Conservation (phyloP, 2,329 filamentous ascomycete genomes). For the Pseudogymnoascus sp. region DNA sequence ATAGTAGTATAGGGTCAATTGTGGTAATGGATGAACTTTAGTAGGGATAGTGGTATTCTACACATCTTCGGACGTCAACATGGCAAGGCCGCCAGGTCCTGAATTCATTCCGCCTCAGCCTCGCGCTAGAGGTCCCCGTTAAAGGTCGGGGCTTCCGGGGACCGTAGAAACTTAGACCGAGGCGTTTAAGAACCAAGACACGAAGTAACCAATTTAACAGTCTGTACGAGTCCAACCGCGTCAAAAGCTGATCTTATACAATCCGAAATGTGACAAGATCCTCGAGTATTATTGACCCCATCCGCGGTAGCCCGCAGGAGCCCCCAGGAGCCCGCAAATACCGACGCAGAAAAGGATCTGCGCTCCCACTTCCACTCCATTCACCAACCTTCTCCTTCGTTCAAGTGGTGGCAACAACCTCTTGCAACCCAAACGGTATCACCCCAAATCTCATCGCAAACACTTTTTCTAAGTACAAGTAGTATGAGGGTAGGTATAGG, state of each 20-base stretch:
- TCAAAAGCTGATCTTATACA: conserved; percentile 7
- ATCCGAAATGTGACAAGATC: background rate
- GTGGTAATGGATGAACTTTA: background rate
- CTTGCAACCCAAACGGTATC: background rate
- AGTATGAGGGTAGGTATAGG: background rate
- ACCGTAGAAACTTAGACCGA: background rate
- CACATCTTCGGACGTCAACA: background rate
- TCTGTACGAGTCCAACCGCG: conserved; percentile 1
- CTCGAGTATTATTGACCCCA: background rate
- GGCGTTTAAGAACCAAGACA: background rate
- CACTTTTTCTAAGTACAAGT: background rate
- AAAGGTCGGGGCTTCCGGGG: background rate
- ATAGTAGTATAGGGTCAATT: background rate
- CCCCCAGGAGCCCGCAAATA: background rate
- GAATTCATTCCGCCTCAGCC: background rate
- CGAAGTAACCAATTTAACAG: conserved; percentile 1
- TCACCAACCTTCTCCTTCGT: background rate
- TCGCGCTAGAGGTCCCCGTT: background rate
- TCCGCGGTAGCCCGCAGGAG: background rate
- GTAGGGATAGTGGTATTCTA: background rate
- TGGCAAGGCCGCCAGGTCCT: background rate
- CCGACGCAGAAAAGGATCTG: background rate
- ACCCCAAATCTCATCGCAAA: background rate
- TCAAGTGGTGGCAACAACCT: background rate
- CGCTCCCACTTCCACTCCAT: background rate